Percentiles rank a stretch among this genome's conserved stretches.
These are phyloP conservation scores for Sporothrix inflata DNA, from an alignment of 2,329 filamentous ascomycete species.

Conservation along the genomic window DNA sequence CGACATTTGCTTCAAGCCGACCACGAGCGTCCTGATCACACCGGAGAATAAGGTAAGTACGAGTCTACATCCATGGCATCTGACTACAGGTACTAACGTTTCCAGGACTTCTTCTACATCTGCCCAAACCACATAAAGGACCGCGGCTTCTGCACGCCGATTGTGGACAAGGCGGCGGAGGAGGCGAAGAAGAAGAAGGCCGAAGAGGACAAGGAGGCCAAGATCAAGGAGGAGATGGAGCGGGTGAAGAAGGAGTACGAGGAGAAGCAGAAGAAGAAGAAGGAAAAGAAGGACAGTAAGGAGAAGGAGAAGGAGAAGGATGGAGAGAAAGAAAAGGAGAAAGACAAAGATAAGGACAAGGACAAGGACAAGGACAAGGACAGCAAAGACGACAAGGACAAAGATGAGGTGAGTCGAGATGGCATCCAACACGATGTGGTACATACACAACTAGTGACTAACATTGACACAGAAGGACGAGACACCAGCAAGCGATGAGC, in stretches of 20 bases:
- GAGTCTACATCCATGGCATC: background rate
- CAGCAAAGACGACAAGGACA: constrained; percentile 6
- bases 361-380: constrained; percentile 41
- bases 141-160: constrained; percentile 74
- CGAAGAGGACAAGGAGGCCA: constrained; percentile 66
- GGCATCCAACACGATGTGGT: too few species aligned
- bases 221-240: constrained; percentile 65
- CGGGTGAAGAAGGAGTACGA: constrained; percentile 77
- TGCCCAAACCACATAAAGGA: constrained; percentile 85
- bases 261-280: constrained; percentile 69
- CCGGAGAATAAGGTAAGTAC: constrained; percentile 77
- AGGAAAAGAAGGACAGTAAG: constrained; percentile 67
- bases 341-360: constrained; percentile 49
- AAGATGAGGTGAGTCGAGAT: constrained; percentile 9
- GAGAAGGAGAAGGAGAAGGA: constrained; percentile 55
- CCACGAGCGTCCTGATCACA: constrained; percentile 83
- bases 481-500: constrained; percentile 65
- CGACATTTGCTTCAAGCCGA: constrained; percentile 89
- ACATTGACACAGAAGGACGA: constrained; percentile 2
- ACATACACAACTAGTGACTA: background rate
- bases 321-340: constrained; percentile 48
- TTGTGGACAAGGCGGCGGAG: constrained; percentile 68
- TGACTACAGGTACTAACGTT: background rate
- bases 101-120: constrained; percentile 84
- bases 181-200: constrained; percentile 69